These are phyloP conservation scores for Rhododendron mucronatum DNA, from an alignment of 148 eudicot species.

Conservation along the genomic window DNA sequence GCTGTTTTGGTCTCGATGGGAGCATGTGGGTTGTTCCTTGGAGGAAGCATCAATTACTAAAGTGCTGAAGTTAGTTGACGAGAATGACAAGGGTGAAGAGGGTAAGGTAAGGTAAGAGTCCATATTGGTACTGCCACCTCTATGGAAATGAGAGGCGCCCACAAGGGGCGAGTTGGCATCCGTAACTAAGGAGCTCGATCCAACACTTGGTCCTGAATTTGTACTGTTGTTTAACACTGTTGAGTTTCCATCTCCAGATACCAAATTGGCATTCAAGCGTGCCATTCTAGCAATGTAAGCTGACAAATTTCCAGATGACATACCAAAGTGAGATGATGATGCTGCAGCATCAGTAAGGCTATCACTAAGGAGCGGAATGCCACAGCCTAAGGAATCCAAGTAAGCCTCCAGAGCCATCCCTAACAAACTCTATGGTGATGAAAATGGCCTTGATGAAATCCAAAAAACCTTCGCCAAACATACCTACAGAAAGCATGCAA, in stretches of 20 bases:
- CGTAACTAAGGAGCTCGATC: constrained; percentile 27
- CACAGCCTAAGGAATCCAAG: constrained; percentile 15
- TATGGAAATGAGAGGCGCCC: constrained; percentile 17
- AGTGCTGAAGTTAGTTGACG: constrained; percentile 22
- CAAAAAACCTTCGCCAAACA: not conserved
- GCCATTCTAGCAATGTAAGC: constrained; percentile 12
- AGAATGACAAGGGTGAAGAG: constrained; percentile 20
- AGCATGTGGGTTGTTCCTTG: constrained; percentile 10
- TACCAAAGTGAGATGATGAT: not conserved
- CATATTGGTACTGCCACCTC: constrained; percentile 7
- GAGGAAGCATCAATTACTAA: constrained; percentile 18
- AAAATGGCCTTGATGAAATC: not conserved
- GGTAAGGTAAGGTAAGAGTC: constrained; percentile 20
- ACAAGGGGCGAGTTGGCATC: constrained; percentile 19
- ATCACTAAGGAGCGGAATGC: constrained; percentile 12
- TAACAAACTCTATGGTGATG: not conserved
- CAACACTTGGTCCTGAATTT: constrained; percentile 25
- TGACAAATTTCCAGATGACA: constrained; percentile 13
- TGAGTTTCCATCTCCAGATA: constrained; percentile 12
- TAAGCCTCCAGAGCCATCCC: constrained; percentile 19
- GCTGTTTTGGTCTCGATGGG: constrained; percentile 11
- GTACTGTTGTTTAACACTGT: not conserved
- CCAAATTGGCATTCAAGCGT: constrained; percentile 12
- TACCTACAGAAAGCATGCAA: constrained; percentile 3
- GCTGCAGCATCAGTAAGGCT: not conserved